Percentiles rank a stretch among this genome's conserved stretches.
Conservation (phyloP, 179 eudicot genomes). For the Silene coronaria region DNA sequence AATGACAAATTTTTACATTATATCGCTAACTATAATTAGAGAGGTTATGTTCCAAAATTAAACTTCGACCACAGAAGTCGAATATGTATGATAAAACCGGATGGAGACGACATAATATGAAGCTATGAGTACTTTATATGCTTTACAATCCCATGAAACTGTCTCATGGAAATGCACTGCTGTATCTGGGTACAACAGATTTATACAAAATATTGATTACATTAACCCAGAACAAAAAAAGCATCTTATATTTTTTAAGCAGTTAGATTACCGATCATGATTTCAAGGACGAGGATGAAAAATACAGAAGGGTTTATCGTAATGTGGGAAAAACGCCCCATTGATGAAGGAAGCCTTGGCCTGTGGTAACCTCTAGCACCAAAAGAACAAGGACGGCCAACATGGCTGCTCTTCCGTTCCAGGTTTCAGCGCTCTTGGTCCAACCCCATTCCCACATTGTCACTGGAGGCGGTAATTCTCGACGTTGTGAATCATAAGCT, state of each 20-base stretch:
- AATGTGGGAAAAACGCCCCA: constrained; percentile 75
- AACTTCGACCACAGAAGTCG: not conserved
- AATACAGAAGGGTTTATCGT: constrained; percentile 26
- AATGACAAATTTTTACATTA: too few relatives aligned
- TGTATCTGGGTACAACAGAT: constrained; percentile 24
- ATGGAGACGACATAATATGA: not conserved
- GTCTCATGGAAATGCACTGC: constrained; percentile 17
- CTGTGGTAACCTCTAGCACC: constrained; percentile 84
- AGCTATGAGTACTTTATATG: constrained; percentile 1
- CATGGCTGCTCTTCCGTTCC: constrained; percentile 99
- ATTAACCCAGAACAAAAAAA: constrained; percentile 8
- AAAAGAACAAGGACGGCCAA: constrained; percentile 77
- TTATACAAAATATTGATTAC: constrained; percentile 25
- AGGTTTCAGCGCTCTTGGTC: constrained; percentile 97
- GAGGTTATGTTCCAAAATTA: not conserved
- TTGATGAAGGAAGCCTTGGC: constrained; percentile 88
- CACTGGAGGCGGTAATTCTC: constrained; percentile 89
- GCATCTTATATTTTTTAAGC: too few relatives aligned
- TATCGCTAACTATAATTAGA: not conserved
- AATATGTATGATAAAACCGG: not conserved
- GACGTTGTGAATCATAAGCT: constrained; percentile 82
- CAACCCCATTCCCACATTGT: constrained; percentile 98
- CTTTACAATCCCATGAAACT: constrained; percentile 24
- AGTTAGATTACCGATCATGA: not conserved
- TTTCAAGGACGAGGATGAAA: not conserved